Conservation (phyloP, 2,329 filamentous ascomycete species). For the Camptophora hylomeconis region DNA sequence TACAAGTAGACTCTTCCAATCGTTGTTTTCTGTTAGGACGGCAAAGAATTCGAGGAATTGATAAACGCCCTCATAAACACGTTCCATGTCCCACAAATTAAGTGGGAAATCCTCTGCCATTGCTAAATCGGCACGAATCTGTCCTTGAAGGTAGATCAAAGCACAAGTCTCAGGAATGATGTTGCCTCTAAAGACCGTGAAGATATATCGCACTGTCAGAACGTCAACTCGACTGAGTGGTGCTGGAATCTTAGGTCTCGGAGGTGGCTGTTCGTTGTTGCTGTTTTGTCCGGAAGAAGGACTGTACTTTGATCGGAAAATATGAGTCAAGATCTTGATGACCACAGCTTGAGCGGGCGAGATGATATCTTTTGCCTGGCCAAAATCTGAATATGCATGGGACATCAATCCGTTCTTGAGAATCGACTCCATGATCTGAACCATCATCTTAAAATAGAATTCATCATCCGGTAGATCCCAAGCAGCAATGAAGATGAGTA, state of each 20-base stretch:
- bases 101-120: conserved; percentile 82
- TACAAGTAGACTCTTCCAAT: conserved; percentile 72
- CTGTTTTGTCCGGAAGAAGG: conserved; percentile 33
- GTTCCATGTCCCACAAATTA: conserved; percentile 94
- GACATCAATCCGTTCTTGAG: conserved; percentile 80
- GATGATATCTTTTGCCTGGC: conserved; percentile 90
- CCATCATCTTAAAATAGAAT: conserved; percentile 91
- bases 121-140: conserved; percentile 65
- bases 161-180: conserved; percentile 90
- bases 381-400: conserved; percentile 80
- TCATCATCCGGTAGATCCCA: conserved; percentile 93
- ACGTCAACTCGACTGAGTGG: conserved; percentile 42
- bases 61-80: conserved; percentile 85
- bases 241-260: conserved; percentile 43
- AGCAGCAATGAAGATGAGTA: conserved; percentile 90
- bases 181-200: conserved; percentile 79
- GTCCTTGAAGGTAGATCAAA: conserved; percentile 84
- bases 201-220: conserved; percentile 72
- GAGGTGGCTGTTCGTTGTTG: conserved; percentile 35
- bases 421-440: conserved; percentile 88
- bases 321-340: conserved; percentile 77
- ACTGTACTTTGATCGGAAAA: conserved; percentile 56
- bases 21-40: conserved; percentile 71
- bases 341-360: conserved; percentile 90
- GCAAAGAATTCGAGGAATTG: conserved; percentile 92